Evolutionary conservation across 257 asterid species (phyloP).

Genomic region (Nicotiana noctiflora): DNA sequence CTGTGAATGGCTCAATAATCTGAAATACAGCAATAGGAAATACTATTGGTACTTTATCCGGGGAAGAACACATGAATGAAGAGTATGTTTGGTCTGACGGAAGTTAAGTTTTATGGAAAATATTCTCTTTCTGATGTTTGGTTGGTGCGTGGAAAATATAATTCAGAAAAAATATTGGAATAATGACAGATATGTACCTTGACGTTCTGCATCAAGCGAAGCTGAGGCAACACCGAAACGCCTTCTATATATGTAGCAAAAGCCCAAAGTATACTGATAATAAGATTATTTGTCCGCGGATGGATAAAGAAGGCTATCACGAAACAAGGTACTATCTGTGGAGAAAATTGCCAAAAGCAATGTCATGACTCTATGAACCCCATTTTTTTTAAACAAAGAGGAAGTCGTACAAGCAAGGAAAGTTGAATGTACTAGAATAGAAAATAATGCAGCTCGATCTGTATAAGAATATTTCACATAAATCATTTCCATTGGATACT

Average conservation of each 20-base stretch:
- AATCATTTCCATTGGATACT: neutral
- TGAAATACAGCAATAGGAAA: conserved; percentile 18
- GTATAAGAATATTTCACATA: too few relatives aligned
- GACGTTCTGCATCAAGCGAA: conserved; percentile 80
- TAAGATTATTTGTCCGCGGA: conserved; percentile 44
- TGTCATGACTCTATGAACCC: neutral
- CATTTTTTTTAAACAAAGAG: too few relatives aligned
- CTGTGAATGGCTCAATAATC: conserved; percentile 92
- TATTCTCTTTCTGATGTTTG: too few relatives aligned
- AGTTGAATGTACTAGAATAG: too few relatives aligned
- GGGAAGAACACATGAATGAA: neutral
- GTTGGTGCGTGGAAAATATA: too few relatives aligned
- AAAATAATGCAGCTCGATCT: too few relatives aligned
- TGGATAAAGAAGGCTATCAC: conserved; percentile 54
- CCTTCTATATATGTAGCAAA: conserved; percentile 77
- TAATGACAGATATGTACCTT: conserved; percentile 35
- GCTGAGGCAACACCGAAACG: conserved; percentile 78
- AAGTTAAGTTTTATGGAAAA: too few relatives aligned
- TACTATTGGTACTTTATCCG: neutral
- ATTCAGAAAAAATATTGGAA: too few relatives aligned
- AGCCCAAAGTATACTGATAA: conserved; percentile 67
- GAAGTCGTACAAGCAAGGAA: too few relatives aligned
- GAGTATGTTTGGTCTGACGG: too few relatives aligned
- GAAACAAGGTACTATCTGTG: conserved; percentile 55
- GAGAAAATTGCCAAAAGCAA: neutral